phyloP scores from a whole-genome alignment of 257 asterid genomes.

The Nicotiana tabacum region DNA sequence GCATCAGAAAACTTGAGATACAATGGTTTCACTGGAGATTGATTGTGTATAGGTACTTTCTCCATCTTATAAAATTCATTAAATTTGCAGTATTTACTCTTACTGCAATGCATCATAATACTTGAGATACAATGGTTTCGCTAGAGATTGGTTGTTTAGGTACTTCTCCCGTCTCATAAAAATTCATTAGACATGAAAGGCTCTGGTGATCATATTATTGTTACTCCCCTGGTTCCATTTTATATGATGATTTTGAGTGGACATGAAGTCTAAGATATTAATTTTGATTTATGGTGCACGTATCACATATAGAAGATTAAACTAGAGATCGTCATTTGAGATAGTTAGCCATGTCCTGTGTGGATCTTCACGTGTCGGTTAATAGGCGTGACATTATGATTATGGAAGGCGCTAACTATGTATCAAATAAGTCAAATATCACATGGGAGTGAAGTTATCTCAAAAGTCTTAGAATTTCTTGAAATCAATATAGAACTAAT shows the following conservation, averaged over 20 bases:
- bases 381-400: neutral
- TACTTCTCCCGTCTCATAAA: neutral
- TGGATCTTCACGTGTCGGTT: neutral
- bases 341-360: neutral
- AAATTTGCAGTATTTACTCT: neutral
- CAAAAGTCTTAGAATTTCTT: neutral
- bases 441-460: neutral
- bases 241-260: neutral
- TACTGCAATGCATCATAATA: constrained; percentile 32
- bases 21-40: constrained; percentile 48
- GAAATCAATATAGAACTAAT: neutral
- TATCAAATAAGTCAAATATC: neutral
- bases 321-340: neutral
- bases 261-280: neutral
- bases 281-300: neutral
- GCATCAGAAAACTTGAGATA: constrained; percentile 46
- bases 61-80: neutral
- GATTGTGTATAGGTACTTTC: constrained; percentile 19
- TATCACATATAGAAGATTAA: neutral
- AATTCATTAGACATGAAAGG: neutral
- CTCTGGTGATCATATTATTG: neutral
- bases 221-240: neutral
- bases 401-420: neutral
- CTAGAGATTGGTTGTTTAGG: constrained; percentile 34
- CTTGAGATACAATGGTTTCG: constrained; percentile 42